phyloP scores from a whole-genome alignment of 164 flowering plant species.

The Litsea cubeba region DNA sequence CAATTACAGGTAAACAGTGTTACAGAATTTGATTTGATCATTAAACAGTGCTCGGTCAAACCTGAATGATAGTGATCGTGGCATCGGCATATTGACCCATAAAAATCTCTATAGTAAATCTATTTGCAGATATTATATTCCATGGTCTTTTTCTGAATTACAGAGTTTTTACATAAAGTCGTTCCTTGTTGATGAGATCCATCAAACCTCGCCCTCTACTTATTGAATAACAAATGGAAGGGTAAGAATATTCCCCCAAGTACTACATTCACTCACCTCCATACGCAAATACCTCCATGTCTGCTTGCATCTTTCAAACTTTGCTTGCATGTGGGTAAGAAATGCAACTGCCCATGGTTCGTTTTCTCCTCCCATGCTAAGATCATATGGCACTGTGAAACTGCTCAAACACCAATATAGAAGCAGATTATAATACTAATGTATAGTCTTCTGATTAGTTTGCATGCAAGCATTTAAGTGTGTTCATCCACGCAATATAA shows the following conservation, averaged over 20 bases:
- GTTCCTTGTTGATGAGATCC: neutral
- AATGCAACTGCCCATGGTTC: slow-evolving; percentile 81
- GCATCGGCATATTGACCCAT: too few species aligned
- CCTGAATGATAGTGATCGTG: too few species aligned
- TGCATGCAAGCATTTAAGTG: neutral
- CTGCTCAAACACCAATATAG: slow-evolving; percentile 26
- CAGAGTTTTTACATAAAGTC: neutral
- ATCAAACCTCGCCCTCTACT: neutral
- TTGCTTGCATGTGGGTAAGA: slow-evolving; percentile 36
- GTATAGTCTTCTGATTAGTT: neutral
- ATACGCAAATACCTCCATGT: slow-evolving; percentile 53
- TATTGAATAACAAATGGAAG: neutral
- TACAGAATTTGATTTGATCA: too few species aligned
- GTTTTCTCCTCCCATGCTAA: slow-evolving; percentile 69
- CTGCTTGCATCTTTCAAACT: slow-evolving; percentile 48
- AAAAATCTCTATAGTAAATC: neutral
- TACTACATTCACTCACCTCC: slow-evolving; percentile 63
- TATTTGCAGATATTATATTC: too few species aligned
- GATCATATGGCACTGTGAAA: slow-evolving; percentile 80
- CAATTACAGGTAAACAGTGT: too few species aligned
- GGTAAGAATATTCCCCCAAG: neutral
- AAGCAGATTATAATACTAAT: neutral
- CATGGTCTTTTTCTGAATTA: too few species aligned
- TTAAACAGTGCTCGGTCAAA: too few species aligned
- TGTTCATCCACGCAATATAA: neutral